Conservation (phyloP, 2,329 filamentous ascomycete genomes). For the Sclerotinia subarctica region DNA sequence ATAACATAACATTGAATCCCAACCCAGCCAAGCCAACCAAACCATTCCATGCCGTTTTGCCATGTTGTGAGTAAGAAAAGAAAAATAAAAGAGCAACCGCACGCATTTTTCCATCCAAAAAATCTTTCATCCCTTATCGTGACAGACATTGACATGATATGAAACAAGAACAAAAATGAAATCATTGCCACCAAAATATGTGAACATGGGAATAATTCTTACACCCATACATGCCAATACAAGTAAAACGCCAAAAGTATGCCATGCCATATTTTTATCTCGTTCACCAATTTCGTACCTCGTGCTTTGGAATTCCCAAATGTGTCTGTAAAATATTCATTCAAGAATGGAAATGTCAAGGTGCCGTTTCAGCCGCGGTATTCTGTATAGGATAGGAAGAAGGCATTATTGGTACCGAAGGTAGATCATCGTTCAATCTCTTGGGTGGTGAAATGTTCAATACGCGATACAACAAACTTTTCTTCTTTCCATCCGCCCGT, state of each 20-base stretch:
- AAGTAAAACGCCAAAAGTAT: slow-evolving; percentile 15
- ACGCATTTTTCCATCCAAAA: not conserved
- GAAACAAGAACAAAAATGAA: not conserved
- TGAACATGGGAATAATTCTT: slow-evolving; percentile 11
- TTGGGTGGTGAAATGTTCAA: slow-evolving; percentile 28
- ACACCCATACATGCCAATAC: not conserved
- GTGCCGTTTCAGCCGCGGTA: not conserved
- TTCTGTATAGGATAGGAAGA: not conserved
- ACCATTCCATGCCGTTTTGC: slow-evolving; percentile 2
- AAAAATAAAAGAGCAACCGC: no score
- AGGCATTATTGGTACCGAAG: not conserved
- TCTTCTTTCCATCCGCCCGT: slow-evolving; percentile 30
- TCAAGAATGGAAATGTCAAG: slow-evolving; percentile 2
- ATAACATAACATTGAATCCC: no score
- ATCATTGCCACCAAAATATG: not conserved
- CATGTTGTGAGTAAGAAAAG: not conserved
- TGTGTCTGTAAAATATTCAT: not conserved
- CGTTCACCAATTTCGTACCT: not conserved
- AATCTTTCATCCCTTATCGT: slow-evolving; percentile 14
- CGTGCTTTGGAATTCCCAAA: not conserved
- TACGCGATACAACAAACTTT: slow-evolving; percentile 35
- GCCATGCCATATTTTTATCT: not conserved
- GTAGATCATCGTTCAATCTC: slow-evolving; percentile 1
- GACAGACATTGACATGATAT: slow-evolving; percentile 8
- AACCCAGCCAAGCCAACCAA: no score